Base-by-base conservation (phyloP, 2,329 filamentous ascomycete genomes). In the Annulohypoxylon truncatum region DNA sequence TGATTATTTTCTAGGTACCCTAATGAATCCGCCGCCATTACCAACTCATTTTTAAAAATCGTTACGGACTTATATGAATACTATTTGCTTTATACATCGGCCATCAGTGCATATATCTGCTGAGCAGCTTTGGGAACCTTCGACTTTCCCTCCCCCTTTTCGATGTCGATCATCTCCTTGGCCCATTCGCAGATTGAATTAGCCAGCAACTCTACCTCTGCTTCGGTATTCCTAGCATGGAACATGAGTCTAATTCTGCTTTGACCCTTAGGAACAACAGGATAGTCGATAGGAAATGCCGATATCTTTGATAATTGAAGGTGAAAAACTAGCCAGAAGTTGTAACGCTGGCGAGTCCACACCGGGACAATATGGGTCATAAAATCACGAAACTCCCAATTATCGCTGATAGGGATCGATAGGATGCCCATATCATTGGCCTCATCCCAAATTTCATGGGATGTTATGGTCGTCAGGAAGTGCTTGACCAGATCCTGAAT, bases 191-290 rank as follows among this genome's bases (percentile, higher is more conserved):
- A 72, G 28, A 81, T 72, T 4, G 73, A 64, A 33, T 55, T 50
- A 2, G 79, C 73, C 8, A 81, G 75, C 15, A 51, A 71, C 35
- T 75, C 66, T 7, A 82, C 72, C 48, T 83, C 72, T 0, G 71
- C 73, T 13, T 73, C 69, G 5, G 79, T 81, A 60, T 82, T 82
- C 5, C 74, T 75, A 5, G 79, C 79, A 66, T 83, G 81, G 42
- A 83, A 68, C 38, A 80, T 78, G 9, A 83, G 67, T 24, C 81
- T 74, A 12, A 83, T 75, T 15, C 81, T 74, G 51, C 75, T 75
- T 28, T 77, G 76, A 0, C 79, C 79, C 48, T 75, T 73, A 2
- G 80, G 79, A 3, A 83, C 81, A 4, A 78, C 77, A 1, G 80
- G 81, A 53, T 77, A 75, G 28, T 78, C 77, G 4, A 83, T 77